Conservation (phyloP, 1,284 basidiomycete species). For the Trichosporon coremiiforme region DNA sequence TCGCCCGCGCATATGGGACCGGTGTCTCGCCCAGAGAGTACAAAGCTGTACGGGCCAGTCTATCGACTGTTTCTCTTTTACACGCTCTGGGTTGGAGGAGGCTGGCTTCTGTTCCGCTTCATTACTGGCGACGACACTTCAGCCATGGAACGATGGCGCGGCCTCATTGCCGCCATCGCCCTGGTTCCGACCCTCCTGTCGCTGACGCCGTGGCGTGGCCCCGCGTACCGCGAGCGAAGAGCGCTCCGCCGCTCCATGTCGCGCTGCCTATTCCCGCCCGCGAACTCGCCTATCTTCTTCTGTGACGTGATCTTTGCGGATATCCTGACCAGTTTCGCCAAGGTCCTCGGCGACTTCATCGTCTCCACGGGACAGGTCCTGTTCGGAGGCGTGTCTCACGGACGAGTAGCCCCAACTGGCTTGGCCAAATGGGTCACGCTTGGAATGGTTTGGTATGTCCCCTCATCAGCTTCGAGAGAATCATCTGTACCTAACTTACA, state of each 20-base stretch:
- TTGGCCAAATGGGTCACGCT: conserved; percentile 74
- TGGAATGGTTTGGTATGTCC: conserved; percentile 76
- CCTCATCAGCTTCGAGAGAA: neutral
- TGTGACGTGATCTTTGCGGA: conserved; percentile 93
- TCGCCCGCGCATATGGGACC: neutral
- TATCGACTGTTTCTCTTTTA: conserved; percentile 71
- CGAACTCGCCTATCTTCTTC: conserved; percentile 72
- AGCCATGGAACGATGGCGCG: conserved; percentile 72
- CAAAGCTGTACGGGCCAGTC: conserved; percentile 62
- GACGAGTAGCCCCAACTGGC: conserved; percentile 66
- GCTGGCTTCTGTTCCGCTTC: conserved; percentile 69
- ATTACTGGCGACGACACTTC: conserved; percentile 63
- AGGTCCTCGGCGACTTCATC: conserved; percentile 94
- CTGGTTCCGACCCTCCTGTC: conserved; percentile 65
- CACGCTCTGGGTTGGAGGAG: conserved; percentile 62
- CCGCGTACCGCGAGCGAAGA: conserved; percentile 70
- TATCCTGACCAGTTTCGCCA: conserved; percentile 93
- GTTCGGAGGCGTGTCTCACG: conserved; percentile 67
- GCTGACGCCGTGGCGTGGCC: conserved; percentile 67
- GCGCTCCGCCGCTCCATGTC: conserved; percentile 70
- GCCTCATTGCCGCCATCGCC: conserved; percentile 70
- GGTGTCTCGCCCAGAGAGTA: conserved; percentile 11
- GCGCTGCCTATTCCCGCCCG: conserved; percentile 71
- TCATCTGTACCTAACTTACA: conserved; percentile 49
- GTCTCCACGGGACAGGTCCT: conserved; percentile 77